Base-by-base conservation (phyloP, 306 rosid genomes). In the Albizia julibrissin region DNA sequence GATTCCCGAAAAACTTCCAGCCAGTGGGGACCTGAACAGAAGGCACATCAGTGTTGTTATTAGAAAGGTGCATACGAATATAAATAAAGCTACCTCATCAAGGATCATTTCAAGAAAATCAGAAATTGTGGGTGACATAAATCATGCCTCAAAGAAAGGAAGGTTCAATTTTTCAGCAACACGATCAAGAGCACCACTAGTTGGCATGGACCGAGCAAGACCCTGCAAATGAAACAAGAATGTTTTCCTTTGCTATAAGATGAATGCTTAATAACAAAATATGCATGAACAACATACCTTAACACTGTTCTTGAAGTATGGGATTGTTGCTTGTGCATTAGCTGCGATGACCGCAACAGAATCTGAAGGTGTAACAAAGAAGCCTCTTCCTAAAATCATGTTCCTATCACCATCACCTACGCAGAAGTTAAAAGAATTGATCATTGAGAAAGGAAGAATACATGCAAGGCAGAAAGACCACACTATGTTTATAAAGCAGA, bases 1-100 rank as follows among this genome's bases (percentile, higher is more conserved):
- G 98, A 89, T 96, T 96, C 69, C 98, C 99, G 79, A 96, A 96
- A 90, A 93, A 96, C 77, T 96, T 96, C 98, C 99, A 96, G 26
- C 98, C 99, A 13, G 99, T 96, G 74, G 99, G 98, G 66, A 96
- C 98, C 98, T 94, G 89, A 79, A 82, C 21, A 56, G 50, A 71
- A 65, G 76, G 74, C 58, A 69, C 81, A 69, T 79, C 73, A 81
- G 49, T 80, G 15, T 77, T 49, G 72, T 89, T 85, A 79, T 34
- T 44, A 67, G 65, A 86, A 56, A 81, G 50, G 21, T 22, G 69
- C 40, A 47, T 49, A 78, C 40, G 67, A 58, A 68, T 40, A 74
- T 79, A 81, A 71, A 67, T 18, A 76, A n/a, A 4, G 33, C n/a
- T 67, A 71, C 54, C 76, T 34, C 77, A 88, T 85, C 58, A 46